Conservation (phyloP, 495 filamentous ascomycete genomes). For the Penicillium herquei region DNA sequence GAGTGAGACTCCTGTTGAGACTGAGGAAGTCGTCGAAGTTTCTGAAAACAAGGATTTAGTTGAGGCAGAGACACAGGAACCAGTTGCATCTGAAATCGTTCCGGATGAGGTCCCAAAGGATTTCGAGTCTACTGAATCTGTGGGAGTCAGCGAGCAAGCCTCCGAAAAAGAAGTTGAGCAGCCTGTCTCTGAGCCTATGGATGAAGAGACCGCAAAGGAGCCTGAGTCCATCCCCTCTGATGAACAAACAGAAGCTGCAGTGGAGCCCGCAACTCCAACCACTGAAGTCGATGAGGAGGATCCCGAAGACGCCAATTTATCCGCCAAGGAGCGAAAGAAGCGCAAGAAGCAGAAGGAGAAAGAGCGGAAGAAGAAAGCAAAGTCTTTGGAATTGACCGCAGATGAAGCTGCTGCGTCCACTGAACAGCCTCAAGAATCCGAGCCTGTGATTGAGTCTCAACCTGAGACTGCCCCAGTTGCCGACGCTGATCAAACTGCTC, state of each 20-base stretch:
- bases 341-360: conserved; percentile 37
- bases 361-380: conserved; percentile 38
- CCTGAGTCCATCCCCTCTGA: background rate
- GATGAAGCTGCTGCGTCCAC: conserved; percentile 12
- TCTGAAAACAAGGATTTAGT: background rate
- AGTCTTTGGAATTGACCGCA: conserved; percentile 25
- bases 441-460: background rate
- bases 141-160: background rate
- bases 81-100: background rate
- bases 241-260: conserved; percentile 3
- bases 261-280: background rate
- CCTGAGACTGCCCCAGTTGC: background rate
- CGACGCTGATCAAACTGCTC: background rate
- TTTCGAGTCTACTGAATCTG: background rate
- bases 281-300: conserved; percentile 7
- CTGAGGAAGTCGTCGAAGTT: background rate
- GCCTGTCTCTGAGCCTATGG: background rate
- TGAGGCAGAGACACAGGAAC: conserved; percentile 7
- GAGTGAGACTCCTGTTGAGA: background rate
- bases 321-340: conserved; percentile 29
- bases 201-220: conserved; percentile 3
- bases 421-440: conserved; percentile 6
- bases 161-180: background rate
- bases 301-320: conserved; percentile 13
- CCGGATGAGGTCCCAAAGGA: background rate